phyloP scores from a whole-genome alignment of 1,284 basidiomycete genomes.

The Ceratobasidium papillatum region DNA sequence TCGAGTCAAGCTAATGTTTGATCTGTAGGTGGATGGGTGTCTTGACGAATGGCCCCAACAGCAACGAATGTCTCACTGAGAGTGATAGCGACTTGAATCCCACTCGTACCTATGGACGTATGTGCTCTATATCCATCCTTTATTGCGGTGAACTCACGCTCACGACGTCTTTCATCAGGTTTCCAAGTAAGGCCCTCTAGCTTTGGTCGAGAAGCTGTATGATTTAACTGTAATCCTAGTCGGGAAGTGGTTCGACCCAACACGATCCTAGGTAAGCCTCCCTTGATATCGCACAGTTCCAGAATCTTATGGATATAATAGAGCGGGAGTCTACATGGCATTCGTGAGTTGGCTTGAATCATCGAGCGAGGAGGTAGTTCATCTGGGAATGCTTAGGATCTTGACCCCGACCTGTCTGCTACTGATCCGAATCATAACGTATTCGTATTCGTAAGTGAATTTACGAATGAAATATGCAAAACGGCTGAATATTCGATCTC shows the following conservation, averaged over 20 bases:
- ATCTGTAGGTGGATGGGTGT: background rate
- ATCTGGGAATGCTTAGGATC: conserved; percentile 10
- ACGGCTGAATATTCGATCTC: background rate
- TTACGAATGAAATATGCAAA: background rate
- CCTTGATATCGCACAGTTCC: no score
- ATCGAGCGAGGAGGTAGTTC: background rate
- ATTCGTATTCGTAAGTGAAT: background rate
- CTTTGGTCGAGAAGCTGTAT: background rate
- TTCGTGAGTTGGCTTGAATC: background rate
- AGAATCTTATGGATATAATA: background rate
- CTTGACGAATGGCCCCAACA: background rate
- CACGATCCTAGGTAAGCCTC: background rate
- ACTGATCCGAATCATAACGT: background rate
- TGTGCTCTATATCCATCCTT: background rate
- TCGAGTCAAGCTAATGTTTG: background rate
- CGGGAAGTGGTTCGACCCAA: background rate
- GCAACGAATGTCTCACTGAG: background rate
- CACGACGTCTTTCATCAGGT: background rate
- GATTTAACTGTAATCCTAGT: background rate
- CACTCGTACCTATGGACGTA: background rate
- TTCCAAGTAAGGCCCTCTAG: background rate
- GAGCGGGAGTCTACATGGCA: conserved; percentile 6
- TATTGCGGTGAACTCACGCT: background rate
- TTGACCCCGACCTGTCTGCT: conserved; percentile 16
- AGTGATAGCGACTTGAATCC: background rate